Percentiles rank a stretch among this genome's conserved stretches.
Evolutionary conservation across 495 filamentous ascomycete species (phyloP).

Genomic region (Neurospora pannonica): DNA sequence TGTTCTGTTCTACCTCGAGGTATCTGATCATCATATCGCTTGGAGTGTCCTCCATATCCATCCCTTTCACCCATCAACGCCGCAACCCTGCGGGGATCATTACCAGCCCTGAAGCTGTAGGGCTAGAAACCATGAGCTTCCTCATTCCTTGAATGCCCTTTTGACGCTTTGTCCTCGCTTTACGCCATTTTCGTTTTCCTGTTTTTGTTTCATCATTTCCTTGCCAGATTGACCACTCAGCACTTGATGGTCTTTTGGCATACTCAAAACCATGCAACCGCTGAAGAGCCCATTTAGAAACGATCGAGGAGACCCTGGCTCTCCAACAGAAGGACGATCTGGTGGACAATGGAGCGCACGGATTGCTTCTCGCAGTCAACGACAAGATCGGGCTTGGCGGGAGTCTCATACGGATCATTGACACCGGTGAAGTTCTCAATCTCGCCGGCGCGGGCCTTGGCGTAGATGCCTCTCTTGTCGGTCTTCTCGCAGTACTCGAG

Average conservation of each 20-base stretch:
- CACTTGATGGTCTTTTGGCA: background rate
- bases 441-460: conserved; percentile 73
- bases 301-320: conserved; percentile 71
- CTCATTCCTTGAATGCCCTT: background rate
- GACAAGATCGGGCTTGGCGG: conserved; percentile 68
- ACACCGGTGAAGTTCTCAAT: conserved; percentile 98
- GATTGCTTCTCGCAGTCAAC: conserved; percentile 79
- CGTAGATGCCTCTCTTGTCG: conserved; percentile 88
- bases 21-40: background rate
- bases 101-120: background rate
- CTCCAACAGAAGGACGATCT: conserved; percentile 91
- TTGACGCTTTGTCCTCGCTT: background rate
- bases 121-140: background rate
- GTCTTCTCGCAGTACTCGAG: conserved; percentile 90
- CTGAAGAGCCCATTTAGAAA: conserved; percentile 20
- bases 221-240: background rate
- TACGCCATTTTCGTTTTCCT: background rate
- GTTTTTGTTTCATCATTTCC: background rate
- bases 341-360: conserved; percentile 89
- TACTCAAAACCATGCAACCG: background rate
- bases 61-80: background rate
- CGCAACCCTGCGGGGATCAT: background rate
- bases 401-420: conserved; percentile 91
- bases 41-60: background rate
- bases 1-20: background rate